A percentile compares a stretch with the other conserved stretches of the same genome.
Conservation (phyloP, 2,329 filamentous ascomycete species). For the Lasiodiplodia sp. region DNA sequence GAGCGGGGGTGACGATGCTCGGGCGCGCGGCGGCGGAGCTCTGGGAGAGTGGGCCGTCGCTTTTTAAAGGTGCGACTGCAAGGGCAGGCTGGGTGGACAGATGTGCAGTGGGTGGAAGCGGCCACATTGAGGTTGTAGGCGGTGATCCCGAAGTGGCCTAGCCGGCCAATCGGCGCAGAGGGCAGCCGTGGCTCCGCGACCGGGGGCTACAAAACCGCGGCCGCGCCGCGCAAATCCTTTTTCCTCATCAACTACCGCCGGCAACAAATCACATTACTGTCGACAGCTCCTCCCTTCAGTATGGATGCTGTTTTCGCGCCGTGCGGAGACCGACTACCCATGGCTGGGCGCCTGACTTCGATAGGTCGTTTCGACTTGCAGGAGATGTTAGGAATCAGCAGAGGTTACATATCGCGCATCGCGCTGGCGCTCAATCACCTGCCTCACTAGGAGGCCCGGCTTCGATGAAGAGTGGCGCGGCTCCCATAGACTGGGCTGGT, state of each 20-base stretch:
- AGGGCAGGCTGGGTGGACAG: conserved; percentile 10
- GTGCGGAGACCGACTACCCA: conserved; percentile 71
- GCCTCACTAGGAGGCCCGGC: not conserved
- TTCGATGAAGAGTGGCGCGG: not conserved
- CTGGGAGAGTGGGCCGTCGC: conserved; percentile 8
- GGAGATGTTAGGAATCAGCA: conserved; percentile 76
- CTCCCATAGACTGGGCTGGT: not conserved
- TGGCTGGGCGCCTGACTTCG: conserved; percentile 76
- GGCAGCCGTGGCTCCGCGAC: conserved; percentile 1
- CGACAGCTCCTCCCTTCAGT: conserved; percentile 61
- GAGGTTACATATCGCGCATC: conserved; percentile 63
- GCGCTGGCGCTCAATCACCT: not conserved
- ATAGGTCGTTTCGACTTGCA: conserved; percentile 67
- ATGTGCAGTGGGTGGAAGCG: conserved; percentile 35
- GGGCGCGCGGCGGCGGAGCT: conserved; percentile 20
- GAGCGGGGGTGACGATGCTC: not conserved
- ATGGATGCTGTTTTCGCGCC: conserved; percentile 71
- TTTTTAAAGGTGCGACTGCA: conserved; percentile 1
- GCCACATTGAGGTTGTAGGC: conserved; percentile 43
- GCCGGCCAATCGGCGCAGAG: conserved; percentile 30
- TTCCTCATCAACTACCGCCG: conserved; percentile 57
- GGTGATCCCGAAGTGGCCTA: conserved; percentile 35
- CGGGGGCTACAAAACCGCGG: conserved; percentile 32
- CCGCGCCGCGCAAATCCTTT: conserved; percentile 43
- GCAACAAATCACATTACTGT: conserved; percentile 65